Evolutionary conservation across 805 yeast genomes (phyloP), one percentile per base, ranked within the genome.

Genomic region (Schizosaccharomyces lindneri): DNA sequence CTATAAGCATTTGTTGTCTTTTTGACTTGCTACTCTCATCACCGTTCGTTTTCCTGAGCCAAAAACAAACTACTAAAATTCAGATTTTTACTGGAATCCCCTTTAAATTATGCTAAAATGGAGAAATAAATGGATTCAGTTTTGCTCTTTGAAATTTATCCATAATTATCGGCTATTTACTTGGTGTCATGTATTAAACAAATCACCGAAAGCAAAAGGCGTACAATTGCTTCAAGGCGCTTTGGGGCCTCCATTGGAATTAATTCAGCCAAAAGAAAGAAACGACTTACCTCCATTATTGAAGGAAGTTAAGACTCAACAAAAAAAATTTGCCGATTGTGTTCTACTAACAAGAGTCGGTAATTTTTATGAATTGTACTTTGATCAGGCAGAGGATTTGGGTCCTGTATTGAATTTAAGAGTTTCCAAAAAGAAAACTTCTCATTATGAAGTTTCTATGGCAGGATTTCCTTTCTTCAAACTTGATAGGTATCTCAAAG

Each of bases 381-480:
- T 85, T 68, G 89, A 89, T 61, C 95, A 88, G 64, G 97, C 97
- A 0, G 79, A 81, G 9, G 76, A 75, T 55, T 81, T 77, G 68
- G 95, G 87, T 0, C 82, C 85, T 1, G 70, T 79, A 61, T 71
- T 93, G 62, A 88, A 88, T 36, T 70, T 90, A 36, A 82, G 85
- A 59, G 76, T 88, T 1, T 84, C 95, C 0, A 74, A 73, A 46
- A 77, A 79, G 66, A 73, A 73, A 62, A 62, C 65, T 55, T 70
- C 75, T 43, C 70, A 68, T 21, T 63, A 67, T 48, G 72, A 73
- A 62, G 74, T 62, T 0, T 80, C 95, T 0, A 87, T 93, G 85
- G 87, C 97, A 0, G 98, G 98, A 0, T 93, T 93, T 67, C 98
- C 98, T 0, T 74, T 79, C 4, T 71, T 73, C 55, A 86, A 82